Evolutionary conservation across 1,284 basidiomycete genomes (phyloP).

Genomic region (Puccinia coronata): DNA sequence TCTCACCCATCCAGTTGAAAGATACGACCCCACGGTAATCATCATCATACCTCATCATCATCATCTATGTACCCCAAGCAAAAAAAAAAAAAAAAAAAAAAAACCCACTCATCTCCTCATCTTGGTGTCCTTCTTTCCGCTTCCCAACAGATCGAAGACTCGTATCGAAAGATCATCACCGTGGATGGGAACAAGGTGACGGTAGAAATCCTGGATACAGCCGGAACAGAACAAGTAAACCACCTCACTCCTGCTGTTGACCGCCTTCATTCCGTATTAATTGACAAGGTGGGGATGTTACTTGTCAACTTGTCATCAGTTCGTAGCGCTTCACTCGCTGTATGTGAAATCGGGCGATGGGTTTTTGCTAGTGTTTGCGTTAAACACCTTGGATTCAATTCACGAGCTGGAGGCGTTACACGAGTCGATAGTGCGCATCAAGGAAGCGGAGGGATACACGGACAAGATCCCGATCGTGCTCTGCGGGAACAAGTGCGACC

Average conservation of each 20-base stretch:
- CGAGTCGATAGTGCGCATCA: constrained; percentile 76
- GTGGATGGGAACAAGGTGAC: constrained; percentile 60
- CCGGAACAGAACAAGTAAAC: constrained; percentile 73
- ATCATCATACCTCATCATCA: constrained; percentile 62
- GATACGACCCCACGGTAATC: constrained; percentile 49
- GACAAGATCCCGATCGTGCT: constrained; percentile 71
- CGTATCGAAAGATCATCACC: constrained; percentile 59
- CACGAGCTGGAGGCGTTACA: constrained; percentile 75
- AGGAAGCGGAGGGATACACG: constrained; percentile 60
- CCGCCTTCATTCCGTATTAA: not conserved
- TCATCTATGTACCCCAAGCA: constrained; percentile 52
- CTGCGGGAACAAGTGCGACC: constrained; percentile 84
- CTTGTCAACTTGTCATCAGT: constrained; percentile 48
- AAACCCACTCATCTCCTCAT: too few relatives aligned
- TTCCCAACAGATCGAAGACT: constrained; percentile 58
- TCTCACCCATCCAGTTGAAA: constrained; percentile 33
- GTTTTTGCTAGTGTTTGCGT: constrained; percentile 78
- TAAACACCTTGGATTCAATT: constrained; percentile 74
- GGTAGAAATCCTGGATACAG: constrained; percentile 85
- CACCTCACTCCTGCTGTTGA: not conserved
- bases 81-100: too few relatives aligned
- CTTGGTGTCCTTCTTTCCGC: not conserved
- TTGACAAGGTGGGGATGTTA: not conserved
- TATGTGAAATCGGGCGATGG: constrained; percentile 65
- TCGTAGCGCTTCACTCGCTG: constrained; percentile 57